Conservation (phyloP, 192 early-diverging fungal species). For the Spinellus fusiger region DNA sequence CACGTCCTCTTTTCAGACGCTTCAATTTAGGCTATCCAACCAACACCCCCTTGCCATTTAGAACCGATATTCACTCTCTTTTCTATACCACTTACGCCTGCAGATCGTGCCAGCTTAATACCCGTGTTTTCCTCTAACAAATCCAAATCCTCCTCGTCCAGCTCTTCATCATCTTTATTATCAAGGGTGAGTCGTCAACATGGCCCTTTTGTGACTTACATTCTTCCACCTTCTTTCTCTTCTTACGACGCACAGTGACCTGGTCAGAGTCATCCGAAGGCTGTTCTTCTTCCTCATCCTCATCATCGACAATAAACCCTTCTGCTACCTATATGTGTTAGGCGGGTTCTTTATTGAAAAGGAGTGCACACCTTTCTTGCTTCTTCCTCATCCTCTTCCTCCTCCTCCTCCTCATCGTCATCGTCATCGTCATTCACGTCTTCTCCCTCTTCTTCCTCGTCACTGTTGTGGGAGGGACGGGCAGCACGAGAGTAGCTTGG, state of each 20-base stretch:
- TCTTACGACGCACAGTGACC: conserved; percentile 37
- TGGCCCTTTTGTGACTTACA: conserved; percentile 19
- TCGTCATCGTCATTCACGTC: conserved; percentile 50
- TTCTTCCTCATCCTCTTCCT: conserved; percentile 58
- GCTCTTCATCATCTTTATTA: conserved; percentile 56
- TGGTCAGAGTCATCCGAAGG: conserved; percentile 39
- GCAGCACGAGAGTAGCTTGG: no score
- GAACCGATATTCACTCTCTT: no score
- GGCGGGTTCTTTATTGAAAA: not conserved
- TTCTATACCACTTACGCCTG: conserved; percentile 31
- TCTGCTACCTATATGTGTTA: conserved; percentile 40
- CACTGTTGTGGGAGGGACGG: no score
- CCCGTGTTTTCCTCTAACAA: conserved; percentile 85
- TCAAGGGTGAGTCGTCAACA: not conserved
- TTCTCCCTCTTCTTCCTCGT: conserved; percentile 34
- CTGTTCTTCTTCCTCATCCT: conserved; percentile 55
- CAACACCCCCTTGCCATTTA: no score
- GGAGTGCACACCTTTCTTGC: conserved; percentile 8
- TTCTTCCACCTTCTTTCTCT: conserved; percentile 46
- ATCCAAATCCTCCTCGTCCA: conserved; percentile 92
- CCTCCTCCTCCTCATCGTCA: conserved; percentile 55
- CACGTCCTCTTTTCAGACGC: conserved; percentile 69
- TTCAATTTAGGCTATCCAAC: conserved; percentile 50
- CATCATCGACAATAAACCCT: conserved; percentile 74
- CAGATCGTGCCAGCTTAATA: conserved; percentile 45